phyloP scores from a whole-genome alignment of 345 rosid species.

The Populus nigra region DNA sequence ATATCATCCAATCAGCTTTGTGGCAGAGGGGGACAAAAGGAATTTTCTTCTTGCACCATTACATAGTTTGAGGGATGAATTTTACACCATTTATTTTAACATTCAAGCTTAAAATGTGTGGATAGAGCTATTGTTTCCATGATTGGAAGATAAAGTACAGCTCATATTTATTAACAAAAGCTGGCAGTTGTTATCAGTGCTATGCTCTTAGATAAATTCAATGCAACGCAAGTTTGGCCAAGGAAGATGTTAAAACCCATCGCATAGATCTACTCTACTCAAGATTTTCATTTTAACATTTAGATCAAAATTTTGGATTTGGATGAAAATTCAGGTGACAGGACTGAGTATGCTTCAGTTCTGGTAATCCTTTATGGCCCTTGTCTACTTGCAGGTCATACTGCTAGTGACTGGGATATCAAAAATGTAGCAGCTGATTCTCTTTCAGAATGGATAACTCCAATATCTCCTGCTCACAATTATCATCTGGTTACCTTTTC shows the following conservation, averaged over 20 bases:
- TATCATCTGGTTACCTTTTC: neutral
- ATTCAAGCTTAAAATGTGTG: conserved; percentile 31
- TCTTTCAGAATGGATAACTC: neutral
- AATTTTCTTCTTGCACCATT: conserved; percentile 73
- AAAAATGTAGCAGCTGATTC: neutral
- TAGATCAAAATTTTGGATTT: too few species aligned
- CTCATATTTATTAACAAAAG: too few species aligned
- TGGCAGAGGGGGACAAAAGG: conserved; percentile 54
- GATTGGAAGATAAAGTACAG: too few species aligned
- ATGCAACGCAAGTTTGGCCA: too few species aligned
- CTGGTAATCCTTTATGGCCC: conserved; percentile 89
- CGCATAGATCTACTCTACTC: too few species aligned
- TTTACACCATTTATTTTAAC: conserved; percentile 73
- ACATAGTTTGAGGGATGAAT: conserved; percentile 71
- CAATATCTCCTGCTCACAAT: neutral
- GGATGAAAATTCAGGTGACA: conserved; percentile 51
- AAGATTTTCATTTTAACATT: too few species aligned
- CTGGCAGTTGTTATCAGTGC: too few species aligned
- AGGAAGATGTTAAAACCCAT: too few species aligned
- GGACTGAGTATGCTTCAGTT: conserved; percentile 58
- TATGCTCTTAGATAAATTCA: too few species aligned
- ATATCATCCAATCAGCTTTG: conserved; percentile 80
- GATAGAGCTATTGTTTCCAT: neutral
- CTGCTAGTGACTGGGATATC: neutral
- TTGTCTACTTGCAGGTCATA: conserved; percentile 62